Percentiles rank a stretch among this genome's conserved stretches.
These are phyloP conservation scores for Gnomoniopsis smithogilvyi DNA, from an alignment of 2,329 filamentous ascomycete species.

Conservation along the genomic window DNA sequence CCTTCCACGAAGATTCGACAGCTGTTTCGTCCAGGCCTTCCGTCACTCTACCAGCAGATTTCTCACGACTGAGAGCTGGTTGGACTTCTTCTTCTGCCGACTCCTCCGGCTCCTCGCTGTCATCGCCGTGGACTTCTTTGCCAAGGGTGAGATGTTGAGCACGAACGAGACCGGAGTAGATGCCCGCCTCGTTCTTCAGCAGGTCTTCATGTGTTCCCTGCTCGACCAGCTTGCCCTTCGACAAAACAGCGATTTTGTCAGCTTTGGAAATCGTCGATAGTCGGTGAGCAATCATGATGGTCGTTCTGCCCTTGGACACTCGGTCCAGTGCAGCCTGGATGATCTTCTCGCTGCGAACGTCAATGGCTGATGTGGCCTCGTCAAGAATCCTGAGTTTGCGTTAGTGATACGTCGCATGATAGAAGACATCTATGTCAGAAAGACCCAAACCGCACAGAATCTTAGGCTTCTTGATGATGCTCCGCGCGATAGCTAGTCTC, in stretches of 20 bases:
- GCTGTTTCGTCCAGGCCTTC: slow-evolving; percentile 15
- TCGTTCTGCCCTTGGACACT: slow-evolving; percentile 56
- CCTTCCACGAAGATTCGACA: slow-evolving; percentile 27
- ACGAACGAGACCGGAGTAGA: slow-evolving; percentile 66
- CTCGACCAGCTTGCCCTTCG: slow-evolving; percentile 68
- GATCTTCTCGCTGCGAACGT: slow-evolving; percentile 38
- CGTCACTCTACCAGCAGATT: slow-evolving; percentile 41
- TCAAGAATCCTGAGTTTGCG: slow-evolving; percentile 46
- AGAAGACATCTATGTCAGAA: background rate
- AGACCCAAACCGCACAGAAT: slow-evolving; percentile 40
- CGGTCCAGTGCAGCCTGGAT: slow-evolving; percentile 53
- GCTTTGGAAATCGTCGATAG: slow-evolving; percentile 74
- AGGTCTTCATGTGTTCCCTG: slow-evolving; percentile 73
- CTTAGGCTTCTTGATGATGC: slow-evolving; percentile 55
- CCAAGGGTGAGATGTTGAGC: slow-evolving; percentile 58
- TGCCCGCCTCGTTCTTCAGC: slow-evolving; percentile 54
- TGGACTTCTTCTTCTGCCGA: slow-evolving; percentile 39
- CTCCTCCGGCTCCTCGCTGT: slow-evolving; percentile 27
- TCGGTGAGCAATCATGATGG: slow-evolving; percentile 66
- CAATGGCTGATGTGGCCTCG: slow-evolving; percentile 60
- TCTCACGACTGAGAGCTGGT: slow-evolving; percentile 39
- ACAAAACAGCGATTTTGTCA: slow-evolving; percentile 74
- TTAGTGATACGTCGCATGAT: background rate
- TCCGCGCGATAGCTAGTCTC: slow-evolving; percentile 59
- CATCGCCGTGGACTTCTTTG: slow-evolving; percentile 35